phyloP scores from a whole-genome alignment of 2,329 filamentous ascomycete genomes.

The Apiospora kogelbergensis region DNA sequence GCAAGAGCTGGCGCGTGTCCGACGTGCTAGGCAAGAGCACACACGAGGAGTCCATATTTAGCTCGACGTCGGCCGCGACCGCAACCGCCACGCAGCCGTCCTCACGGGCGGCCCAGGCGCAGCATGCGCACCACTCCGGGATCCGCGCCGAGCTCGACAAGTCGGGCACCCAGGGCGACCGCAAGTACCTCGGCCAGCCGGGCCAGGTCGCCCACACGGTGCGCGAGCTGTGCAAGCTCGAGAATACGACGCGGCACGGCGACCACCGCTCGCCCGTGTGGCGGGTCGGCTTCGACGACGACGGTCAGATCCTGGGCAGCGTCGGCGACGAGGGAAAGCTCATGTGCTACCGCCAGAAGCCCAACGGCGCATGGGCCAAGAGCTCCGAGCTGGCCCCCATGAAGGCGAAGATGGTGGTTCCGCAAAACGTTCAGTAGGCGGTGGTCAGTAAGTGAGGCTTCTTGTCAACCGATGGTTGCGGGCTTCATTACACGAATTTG shows the following conservation, averaged over 20 bases:
- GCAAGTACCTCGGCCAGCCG: conserved; percentile 56
- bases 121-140: conserved; percentile 42
- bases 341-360: conserved; percentile 60
- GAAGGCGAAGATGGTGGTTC: conserved; percentile 53
- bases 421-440: conserved; percentile 23
- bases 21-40: conserved; percentile 42
- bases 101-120: not conserved
- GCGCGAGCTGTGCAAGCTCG: conserved; percentile 65
- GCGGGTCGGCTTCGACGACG: conserved; percentile 69
- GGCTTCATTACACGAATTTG: not conserved
- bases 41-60: conserved; percentile 27
- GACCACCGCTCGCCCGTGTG: conserved; percentile 71
- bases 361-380: conserved; percentile 58
- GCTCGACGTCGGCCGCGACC: not conserved
- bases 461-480: not conserved
- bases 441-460: not conserved
- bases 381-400: conserved; percentile 60
- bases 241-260: conserved; percentile 65
- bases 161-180: conserved; percentile 45
- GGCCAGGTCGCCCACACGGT: conserved; percentile 66
- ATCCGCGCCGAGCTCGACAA: conserved; percentile 55
- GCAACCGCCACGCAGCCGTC: not conserved
- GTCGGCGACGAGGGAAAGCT: conserved; percentile 74
- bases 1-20: conserved; percentile 48
- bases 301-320: conserved; percentile 72